These are phyloP conservation scores for Coelastrella sp. DNA, from an alignment of 139 green algal genomes.

Conservation along the genomic window DNA sequence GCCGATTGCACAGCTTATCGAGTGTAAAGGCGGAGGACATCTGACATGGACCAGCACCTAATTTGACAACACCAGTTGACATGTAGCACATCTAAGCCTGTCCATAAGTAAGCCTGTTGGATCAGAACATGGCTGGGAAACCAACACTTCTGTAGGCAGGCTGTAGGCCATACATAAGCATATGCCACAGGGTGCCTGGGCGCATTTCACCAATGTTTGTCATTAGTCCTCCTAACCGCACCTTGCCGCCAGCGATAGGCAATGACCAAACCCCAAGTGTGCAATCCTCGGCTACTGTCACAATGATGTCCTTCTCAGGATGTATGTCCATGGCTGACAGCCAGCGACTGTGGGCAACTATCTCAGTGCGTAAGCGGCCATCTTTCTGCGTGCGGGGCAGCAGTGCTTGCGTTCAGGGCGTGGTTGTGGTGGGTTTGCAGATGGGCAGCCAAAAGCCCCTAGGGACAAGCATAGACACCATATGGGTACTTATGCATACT, in stretches of 20 bases:
- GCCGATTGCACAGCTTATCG: too few species aligned
- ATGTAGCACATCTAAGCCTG: too few species aligned
- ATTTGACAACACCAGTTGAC: too few species aligned
- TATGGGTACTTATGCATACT: too few species aligned
- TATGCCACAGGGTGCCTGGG: background rate
- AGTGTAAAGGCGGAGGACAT: too few species aligned
- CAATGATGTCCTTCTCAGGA: conserved; percentile 64
- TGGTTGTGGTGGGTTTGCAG: background rate
- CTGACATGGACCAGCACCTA: too few species aligned
- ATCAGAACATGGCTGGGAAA: background rate
- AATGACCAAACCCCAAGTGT: conserved; percentile 60
- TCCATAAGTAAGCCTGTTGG: background rate
- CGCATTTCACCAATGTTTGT: background rate
- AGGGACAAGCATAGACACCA: background rate
- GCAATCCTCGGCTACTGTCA: conserved; percentile 59
- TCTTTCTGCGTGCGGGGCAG: conserved; percentile 44
- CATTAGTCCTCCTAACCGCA: background rate
- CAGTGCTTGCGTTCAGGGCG: background rate
- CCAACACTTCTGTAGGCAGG: background rate
- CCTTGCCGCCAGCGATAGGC: conserved; percentile 47
- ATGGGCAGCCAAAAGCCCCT: background rate
- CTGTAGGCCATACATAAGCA: background rate
- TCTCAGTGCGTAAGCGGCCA: conserved; percentile 48
- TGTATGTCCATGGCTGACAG: conserved; percentile 66
- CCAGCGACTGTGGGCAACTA: conserved; percentile 55